Evolutionary conservation across 352 stramenopile genomes (phyloP), one percentile per base, ranked within the genome.

Genomic region (Phytophthora syringae): DNA sequence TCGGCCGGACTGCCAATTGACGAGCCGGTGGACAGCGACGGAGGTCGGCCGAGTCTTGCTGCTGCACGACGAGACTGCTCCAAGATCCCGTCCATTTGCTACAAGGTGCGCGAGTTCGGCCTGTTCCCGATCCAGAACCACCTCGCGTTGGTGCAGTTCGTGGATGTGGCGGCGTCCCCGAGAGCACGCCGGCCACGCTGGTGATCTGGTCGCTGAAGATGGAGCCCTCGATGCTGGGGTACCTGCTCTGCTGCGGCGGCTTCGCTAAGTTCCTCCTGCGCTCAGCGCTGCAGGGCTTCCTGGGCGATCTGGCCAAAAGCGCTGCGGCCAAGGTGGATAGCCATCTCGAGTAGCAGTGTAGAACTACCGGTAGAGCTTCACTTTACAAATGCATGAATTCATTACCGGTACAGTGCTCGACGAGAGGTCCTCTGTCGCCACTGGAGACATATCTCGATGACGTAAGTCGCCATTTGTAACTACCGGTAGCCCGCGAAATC

Each of bases 101-200:
- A 90, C 74, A 79, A 74, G 55, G 49, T 89, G 20, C 50, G 61
- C 44, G 72, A 79, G 28, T 84, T 81, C 53, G 84, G 82, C 1
- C 32, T 74, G n/a, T 70, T 89, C 52, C 78, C 78, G 11, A 50
- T 85, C 9, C 62, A 80, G 34, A 70, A 80, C 43, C 75, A 93
- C 44, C 64, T 91, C 20, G 82, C 72, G 1, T 84, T 81, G 32
- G 82, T 91, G 67, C 79, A 81, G 40, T 93, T 93, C 47, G 64
- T 93, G 28, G 72, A 77, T 44, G 79, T 79, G 7, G 74, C 74
- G 3, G 67, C 74, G 37, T 82, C 74, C 7, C 57, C 9, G 64
- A 77, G 28, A 76, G 68, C 37, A 76, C 69, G 5, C 73, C 73
- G 21, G 59, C 70, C 27, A 85, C 77, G 47, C 69, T 85, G 28